Conservation (phyloP, 805 yeast genomes). For the Yarrowia yakushimensis region DNA sequence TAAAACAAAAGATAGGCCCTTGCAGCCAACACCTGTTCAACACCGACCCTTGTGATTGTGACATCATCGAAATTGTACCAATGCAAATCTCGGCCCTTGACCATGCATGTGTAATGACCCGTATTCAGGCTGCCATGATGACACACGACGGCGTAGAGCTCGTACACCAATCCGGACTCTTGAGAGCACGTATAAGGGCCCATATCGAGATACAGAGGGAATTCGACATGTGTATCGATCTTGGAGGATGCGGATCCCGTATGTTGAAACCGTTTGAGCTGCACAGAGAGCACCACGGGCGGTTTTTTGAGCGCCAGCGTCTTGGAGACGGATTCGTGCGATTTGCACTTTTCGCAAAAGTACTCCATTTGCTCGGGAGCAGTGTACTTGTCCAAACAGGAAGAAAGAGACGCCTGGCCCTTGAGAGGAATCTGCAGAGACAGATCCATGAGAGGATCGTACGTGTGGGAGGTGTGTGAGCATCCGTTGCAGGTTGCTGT, state of each 20-base stretch:
- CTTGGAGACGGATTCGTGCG: constrained; percentile 64
- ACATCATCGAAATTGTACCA: constrained; percentile 96
- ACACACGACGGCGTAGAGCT: constrained; percentile 79
- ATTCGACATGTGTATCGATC: constrained; percentile 67
- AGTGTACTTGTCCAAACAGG: constrained; percentile 76
- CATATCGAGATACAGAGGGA: constrained; percentile 73
- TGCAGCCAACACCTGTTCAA: constrained; percentile 53
- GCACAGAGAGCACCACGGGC: constrained; percentile 79
- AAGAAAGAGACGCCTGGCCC: constrained; percentile 43
- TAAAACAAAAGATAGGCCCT: constrained; percentile 71
- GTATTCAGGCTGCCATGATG: constrained; percentile 93
- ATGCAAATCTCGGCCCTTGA: constrained; percentile 65
- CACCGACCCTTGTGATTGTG: constrained; percentile 62
- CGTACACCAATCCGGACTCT: constrained; percentile 50
- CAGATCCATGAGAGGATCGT: constrained; percentile 87
- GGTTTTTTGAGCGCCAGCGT: constrained; percentile 62
- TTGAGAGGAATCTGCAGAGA: constrained; percentile 60
- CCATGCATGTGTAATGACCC: constrained; percentile 85
- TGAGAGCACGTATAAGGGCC: constrained; percentile 46
- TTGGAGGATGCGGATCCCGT: constrained; percentile 49
- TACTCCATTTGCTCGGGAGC: constrained; percentile 73
- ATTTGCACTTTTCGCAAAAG: constrained; percentile 63
- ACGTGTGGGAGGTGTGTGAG: constrained; percentile 57
- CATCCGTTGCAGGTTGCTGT: constrained; percentile 73
- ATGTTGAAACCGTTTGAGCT: constrained; percentile 73